Evolutionary conservation across 176 grass and related monocot species (phyloP), one percentile per base, ranked within the genome.

Genomic region (Hyparrhenia diplandra): DNA sequence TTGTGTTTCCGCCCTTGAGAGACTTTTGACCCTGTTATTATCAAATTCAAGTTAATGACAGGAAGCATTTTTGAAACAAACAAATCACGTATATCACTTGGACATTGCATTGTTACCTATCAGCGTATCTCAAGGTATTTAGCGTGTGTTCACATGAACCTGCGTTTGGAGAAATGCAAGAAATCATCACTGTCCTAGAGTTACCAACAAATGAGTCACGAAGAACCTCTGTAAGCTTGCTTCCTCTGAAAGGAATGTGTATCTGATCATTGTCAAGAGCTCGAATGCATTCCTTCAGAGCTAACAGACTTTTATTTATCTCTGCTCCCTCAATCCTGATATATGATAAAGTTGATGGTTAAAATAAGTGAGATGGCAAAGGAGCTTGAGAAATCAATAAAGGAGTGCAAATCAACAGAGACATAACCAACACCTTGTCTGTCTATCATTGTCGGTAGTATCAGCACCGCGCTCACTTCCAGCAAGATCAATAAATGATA

Each of bases 141-240:
- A 99, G 78, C 8, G 96, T 99, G 84, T 99, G 96, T 64, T 99
- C 96, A 80, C 96, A 99, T 88, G 96, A 99, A 76, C 91, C 91
- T 31, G 96, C 93, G 87, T 95, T 99, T 30, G 96, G 96, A 25
- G 96, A 99, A 79, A 99, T 95, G 82, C 96, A 99, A 73, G 92
- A 95, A 60, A 99, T 99, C 96, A 99, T 99, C 29, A 99, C 92
- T 4, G 96, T 99, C 52, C 90, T 83, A 23, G 96, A 99, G 74
- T 99, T 99, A 81, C 96, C 96, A 63, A 99, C 96, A 77, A 99
- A 99, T 18, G 96, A 99, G 75, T 99, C 96, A 69, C 96, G 92
- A 61, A 99, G 92, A 73, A 99, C 96, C 85, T 99, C 96, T 31
- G 96, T 99, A 75, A 99, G 87, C 76, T 99, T 95, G 92, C 96